A percentile compares a stretch with the other conserved stretches of the same genome.
phyloP scores from a whole-genome alignment of 345 rosid species.

The Syzygium jambos region DNA sequence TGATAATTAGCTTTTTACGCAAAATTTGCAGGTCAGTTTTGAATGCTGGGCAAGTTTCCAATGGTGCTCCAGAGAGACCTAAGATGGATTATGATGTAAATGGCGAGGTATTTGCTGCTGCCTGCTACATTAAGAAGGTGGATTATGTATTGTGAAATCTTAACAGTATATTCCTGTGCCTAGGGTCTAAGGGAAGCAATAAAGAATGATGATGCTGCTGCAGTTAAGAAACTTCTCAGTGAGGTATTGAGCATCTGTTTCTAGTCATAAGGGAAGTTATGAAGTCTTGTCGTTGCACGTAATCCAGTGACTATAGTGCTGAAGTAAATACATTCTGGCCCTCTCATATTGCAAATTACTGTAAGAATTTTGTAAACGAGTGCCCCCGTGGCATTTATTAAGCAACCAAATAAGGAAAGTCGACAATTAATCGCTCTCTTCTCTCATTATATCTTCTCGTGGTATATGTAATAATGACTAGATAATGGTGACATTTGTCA shows the following conservation, averaged over 20 bases:
- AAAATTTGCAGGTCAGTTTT: slow-evolving; percentile 41
- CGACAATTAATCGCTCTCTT: neutral
- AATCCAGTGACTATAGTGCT: neutral
- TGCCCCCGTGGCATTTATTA: neutral
- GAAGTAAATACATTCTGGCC: neutral
- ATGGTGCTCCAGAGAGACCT: slow-evolving; percentile 27
- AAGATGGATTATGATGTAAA: slow-evolving; percentile 67
- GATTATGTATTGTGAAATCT: neutral
- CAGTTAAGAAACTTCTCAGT: slow-evolving; percentile 66
- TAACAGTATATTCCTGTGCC: neutral
- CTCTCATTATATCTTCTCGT: neutral
- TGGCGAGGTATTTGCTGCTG: slow-evolving; percentile 63
- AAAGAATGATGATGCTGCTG: slow-evolving; percentile 75
- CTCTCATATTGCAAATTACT: neutral
- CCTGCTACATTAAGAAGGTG: neutral
- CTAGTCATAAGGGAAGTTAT: neutral
- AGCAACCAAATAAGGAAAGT: neutral
- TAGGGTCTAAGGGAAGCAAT: slow-evolving; percentile 96
- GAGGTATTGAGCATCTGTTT: slow-evolving; percentile 39
- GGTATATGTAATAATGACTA: neutral
- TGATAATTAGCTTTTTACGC: slow-evolving; percentile 4
- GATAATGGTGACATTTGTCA: neutral
- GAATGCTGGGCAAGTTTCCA: slow-evolving; percentile 41
- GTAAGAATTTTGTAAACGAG: neutral
- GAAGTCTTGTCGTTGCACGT: neutral